Evolutionary conservation across 306 rosid species (phyloP).

Genomic region (Cucumis sativus): Cucumber_9930_V3 NC_026660.2:9787001-9787500

Average conservation of each 20-base stretch:
- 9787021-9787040: constrained; percentile 1
- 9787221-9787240: constrained; percentile 55
- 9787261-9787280: constrained; percentile 45
- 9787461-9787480: background rate
- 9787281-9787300: constrained; percentile 67
- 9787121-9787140: constrained; percentile 67
- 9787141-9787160: constrained; percentile 91
- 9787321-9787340: constrained; percentile 97
- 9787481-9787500: background rate
- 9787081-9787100: constrained; percentile 8
- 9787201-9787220: constrained; percentile 52
- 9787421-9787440: background rate
- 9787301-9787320: constrained; percentile 98
- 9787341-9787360: constrained; percentile 50
- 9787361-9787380: background rate
- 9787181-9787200: constrained; percentile 75
- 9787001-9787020: background rate
- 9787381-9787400: background rate
- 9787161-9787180: constrained; percentile 73
- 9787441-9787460: background rate
- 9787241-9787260: constrained; percentile 71
- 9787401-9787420: background rate
- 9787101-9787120: constrained; percentile 50
- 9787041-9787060: background rate
- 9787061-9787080: background rate